Base-by-base conservation (phyloP, 2,329 filamentous ascomycete species). In the Pseudogymnoascus verrucosus region DNA sequence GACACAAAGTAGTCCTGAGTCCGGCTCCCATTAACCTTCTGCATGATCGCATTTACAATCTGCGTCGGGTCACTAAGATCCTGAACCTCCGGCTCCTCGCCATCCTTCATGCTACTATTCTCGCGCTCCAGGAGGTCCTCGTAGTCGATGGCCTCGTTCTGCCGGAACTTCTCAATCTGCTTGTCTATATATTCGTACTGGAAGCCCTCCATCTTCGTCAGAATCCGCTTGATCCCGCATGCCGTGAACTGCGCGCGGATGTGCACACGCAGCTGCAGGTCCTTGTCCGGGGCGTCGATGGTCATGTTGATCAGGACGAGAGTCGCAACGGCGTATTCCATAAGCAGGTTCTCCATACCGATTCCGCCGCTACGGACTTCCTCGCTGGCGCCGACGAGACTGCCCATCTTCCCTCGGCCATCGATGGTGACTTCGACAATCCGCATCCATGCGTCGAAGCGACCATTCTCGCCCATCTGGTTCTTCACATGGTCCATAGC, bases 131-230 rank as follows among this genome's bases (percentile, higher is more conserved):
- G 85, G 76, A 97, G 89, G 75, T 98, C 95, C 78, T 99, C 95
- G 74, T 98, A 98, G 78, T 99, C 95, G 74, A 98, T 96, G 63
- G 91, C 92, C 77, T 98, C 93, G 74, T 98, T 97, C 67, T 89
- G 88, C 64, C 91, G 87, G 80, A 95, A 99, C 62, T 88, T 87
- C 75, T 97, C 93, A 71, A 98, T 89, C 78, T 99, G 95, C 82
- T 97, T 98, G 82, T 98, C 93, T 69, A 99, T 95, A 71, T 96
- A 85, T 71, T 99, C 95, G 78, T 98, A 99, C 76, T 98, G 93
- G 79, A 99, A 98, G 47, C 86, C 90, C 76, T 96, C 93, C 95
- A 98, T 98, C 83, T 98, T 99, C 69, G 83, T 89, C 76, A 98
- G 79, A 70, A 98, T 90, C 64, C 95, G 88, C 80, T 93, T 96